These are phyloP conservation scores for Knoxdaviesia proteae DNA, from an alignment of 2,329 filamentous ascomycete genomes.

Conservation along the genomic window DNA sequence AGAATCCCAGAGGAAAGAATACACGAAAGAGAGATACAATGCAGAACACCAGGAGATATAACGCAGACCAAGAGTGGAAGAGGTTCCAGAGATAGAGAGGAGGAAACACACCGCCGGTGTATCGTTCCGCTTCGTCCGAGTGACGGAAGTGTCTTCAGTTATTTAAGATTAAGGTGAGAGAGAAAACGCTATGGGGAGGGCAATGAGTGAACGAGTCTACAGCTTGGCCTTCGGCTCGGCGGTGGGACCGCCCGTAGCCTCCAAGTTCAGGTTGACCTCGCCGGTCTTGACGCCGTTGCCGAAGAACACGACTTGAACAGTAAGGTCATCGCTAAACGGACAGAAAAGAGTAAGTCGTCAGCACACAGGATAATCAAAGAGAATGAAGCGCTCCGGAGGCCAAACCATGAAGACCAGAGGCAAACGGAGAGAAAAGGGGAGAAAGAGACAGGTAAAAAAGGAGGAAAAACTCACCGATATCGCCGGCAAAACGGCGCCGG, in stretches of 20 bases:
- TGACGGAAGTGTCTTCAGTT: background rate
- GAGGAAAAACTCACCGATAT: slow-evolving; percentile 42
- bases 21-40: too few relatives aligned
- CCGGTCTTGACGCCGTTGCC: slow-evolving; percentile 61
- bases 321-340: slow-evolving; percentile 60
- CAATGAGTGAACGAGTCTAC: slow-evolving; percentile 7
- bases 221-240: slow-evolving; percentile 18
- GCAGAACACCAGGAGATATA: too few relatives aligned
- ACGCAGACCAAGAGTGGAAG: too few relatives aligned
- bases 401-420: too few relatives aligned
- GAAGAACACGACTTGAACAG: slow-evolving; percentile 97
- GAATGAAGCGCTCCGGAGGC: slow-evolving; percentile 5
- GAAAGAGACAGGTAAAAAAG: background rate
- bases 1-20: too few relatives aligned
- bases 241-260: slow-evolving; percentile 46
- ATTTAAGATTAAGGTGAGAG: background rate
- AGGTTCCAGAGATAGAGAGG: too few relatives aligned
- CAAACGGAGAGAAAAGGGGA: background rate
- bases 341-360: slow-evolving; percentile 4
- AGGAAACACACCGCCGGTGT: too few relatives aligned
- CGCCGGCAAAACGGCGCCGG: slow-evolving; percentile 78
- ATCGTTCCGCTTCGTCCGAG: too few relatives aligned
- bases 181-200: background rate
- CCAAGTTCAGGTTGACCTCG: slow-evolving; percentile 63
- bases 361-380: slow-evolving; percentile 3